Conservation (phyloP, 176 grass and related monocot genomes). For the Thalia dealbata region DNA sequence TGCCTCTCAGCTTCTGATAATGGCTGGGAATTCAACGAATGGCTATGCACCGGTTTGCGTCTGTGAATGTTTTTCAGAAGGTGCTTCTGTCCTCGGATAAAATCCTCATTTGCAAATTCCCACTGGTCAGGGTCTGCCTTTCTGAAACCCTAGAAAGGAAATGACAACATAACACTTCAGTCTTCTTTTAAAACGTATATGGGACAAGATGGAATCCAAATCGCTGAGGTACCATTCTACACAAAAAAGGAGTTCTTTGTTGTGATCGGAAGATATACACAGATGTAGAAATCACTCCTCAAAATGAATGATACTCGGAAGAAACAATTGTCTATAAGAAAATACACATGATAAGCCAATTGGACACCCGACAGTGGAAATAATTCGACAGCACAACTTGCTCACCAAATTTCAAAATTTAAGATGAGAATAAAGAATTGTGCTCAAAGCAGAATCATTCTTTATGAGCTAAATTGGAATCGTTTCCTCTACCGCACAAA, state of each 20-base stretch:
- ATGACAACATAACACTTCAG: conserved; percentile 4
- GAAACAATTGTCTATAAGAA: too few species aligned
- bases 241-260: not conserved
- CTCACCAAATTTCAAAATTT: too few species aligned
- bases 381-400: too few species aligned
- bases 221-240: not conserved
- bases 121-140: conserved; percentile 86
- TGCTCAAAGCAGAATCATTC: too few species aligned
- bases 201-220: not conserved
- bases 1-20: conserved; percentile 47
- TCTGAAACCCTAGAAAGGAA: conserved; percentile 54
- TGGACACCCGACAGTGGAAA: too few species aligned
- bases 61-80: conserved; percentile 74
- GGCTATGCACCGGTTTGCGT: conserved; percentile 85
- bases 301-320: too few species aligned
- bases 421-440: too few species aligned
- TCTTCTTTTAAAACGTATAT: not conserved
- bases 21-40: conserved; percentile 47
- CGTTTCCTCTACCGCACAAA: too few species aligned
- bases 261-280: too few species aligned
- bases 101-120: conserved; percentile 91
- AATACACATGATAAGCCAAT: too few species aligned
- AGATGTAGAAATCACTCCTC: too few species aligned
- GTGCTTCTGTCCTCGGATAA: conserved; percentile 48
- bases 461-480: too few species aligned